Evolutionary conservation across 2,329 filamentous ascomycete species (phyloP).

Genomic region (Teratosphaeriaceae sp.): DNA sequence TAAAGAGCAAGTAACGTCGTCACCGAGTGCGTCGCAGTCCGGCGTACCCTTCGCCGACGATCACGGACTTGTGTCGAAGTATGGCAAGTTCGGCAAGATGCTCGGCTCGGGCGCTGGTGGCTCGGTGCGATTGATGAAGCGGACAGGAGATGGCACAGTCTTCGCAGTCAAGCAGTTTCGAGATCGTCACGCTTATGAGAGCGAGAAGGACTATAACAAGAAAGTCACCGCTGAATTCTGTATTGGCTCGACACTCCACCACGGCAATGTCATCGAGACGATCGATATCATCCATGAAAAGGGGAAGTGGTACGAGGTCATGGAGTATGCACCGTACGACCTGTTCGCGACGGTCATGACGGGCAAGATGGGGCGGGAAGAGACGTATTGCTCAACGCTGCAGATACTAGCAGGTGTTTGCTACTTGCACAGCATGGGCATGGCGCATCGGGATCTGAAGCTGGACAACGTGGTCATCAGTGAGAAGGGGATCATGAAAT

Average conservation of each 20-base stretch:
- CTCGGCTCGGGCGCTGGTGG: constrained; percentile 91
- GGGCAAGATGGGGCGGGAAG: constrained; percentile 88
- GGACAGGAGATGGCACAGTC: constrained; percentile 83
- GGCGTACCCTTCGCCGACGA: constrained; percentile 86
- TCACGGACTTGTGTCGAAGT: constrained; percentile 82
- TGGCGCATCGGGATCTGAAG: constrained; percentile 93
- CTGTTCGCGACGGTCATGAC: constrained; percentile 99
- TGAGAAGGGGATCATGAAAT: constrained; percentile 95
- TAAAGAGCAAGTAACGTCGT: constrained; percentile 10
- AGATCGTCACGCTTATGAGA: constrained; percentile 85
- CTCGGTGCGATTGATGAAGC: constrained; percentile 89
- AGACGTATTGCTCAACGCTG: constrained; percentile 83
- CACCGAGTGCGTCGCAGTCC: constrained; percentile 26
- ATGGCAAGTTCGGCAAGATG: constrained; percentile 92
- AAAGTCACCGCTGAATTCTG: constrained; percentile 98
- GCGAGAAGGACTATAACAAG: constrained; percentile 92
- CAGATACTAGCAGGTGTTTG: constrained; percentile 93
- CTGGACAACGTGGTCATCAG: constrained; percentile 98
- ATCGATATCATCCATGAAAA: constrained; percentile 95
- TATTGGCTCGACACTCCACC: constrained; percentile 91
- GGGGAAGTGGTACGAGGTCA: constrained; percentile 93
- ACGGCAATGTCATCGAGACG: constrained; percentile 97
- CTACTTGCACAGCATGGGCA: constrained; percentile 89
- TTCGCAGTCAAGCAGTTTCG: constrained; percentile 98
- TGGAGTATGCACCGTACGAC: constrained; percentile 96